These are phyloP conservation scores for Penicillium pancosmium DNA, from an alignment of 495 filamentous ascomycete genomes.

Conservation along the genomic window DNA sequence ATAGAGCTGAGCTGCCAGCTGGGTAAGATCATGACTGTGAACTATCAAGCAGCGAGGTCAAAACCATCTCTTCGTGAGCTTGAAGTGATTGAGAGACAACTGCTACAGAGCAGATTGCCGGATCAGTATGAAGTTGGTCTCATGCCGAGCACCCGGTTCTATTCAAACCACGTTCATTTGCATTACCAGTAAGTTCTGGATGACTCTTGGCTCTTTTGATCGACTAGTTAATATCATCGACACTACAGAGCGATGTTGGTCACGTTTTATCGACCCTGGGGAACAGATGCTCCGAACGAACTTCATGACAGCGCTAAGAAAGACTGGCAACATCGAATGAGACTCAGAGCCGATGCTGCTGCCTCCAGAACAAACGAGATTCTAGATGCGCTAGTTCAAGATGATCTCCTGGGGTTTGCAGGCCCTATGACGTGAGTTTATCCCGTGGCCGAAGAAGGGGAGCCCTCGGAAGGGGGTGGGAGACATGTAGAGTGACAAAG, in stretches of 20 bases:
- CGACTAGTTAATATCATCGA: not conserved
- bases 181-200: slow-evolving; percentile 35
- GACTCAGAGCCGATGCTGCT: slow-evolving; percentile 28
- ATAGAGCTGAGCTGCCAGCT: slow-evolving; percentile 32
- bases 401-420: slow-evolving; percentile 32
- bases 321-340: slow-evolving; percentile 26
- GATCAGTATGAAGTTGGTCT: slow-evolving; percentile 19
- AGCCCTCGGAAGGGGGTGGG: not conserved
- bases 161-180: slow-evolving; percentile 34
- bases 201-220: not conserved
- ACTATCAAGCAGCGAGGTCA: slow-evolving; percentile 20
- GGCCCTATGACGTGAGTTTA: slow-evolving; percentile 38
- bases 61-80: slow-evolving; percentile 21
- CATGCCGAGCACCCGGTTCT: slow-evolving; percentile 24
- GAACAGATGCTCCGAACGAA: slow-evolving; percentile 17
- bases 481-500: not conserved
- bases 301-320: slow-evolving; percentile 9
- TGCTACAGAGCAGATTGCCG: slow-evolving; percentile 22
- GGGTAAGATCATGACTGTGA: slow-evolving; percentile 26
- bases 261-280: slow-evolving; percentile 36
- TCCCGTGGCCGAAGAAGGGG: not conserved
- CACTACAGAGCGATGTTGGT: slow-evolving; percentile 28
- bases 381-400: slow-evolving; percentile 34
- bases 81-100: slow-evolving; percentile 26
- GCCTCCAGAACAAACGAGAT: slow-evolving; percentile 38